Conservation (phyloP, 805 yeast species). For the Aciculoconidium aculeatum region DNA sequence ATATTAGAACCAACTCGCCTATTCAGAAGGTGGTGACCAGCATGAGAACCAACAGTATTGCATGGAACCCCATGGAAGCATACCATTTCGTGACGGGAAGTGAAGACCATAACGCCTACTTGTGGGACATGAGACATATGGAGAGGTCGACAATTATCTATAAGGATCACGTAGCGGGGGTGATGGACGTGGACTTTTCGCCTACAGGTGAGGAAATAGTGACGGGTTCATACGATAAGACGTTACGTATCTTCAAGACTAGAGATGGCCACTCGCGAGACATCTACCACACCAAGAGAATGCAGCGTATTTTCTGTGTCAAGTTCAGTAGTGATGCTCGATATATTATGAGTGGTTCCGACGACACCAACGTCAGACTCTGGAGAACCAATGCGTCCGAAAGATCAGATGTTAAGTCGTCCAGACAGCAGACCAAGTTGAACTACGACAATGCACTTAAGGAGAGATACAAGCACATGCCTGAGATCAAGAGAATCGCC, state of each 20-base stretch:
- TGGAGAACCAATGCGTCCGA: constrained; percentile 91
- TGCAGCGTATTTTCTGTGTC: constrained; percentile 89
- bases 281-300: constrained; percentile 92
- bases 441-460: constrained; percentile 90
- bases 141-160: constrained; percentile 73
- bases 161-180: constrained; percentile 95
- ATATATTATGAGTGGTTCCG: constrained; percentile 86
- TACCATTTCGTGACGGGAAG: constrained; percentile 85
- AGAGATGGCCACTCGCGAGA: constrained; percentile 91
- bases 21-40: constrained; percentile 83
- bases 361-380: constrained; percentile 89
- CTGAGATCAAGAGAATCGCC: constrained; percentile 84
- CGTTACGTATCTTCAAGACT: constrained; percentile 72
- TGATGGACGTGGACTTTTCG: constrained; percentile 88
- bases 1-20: constrained; percentile 84
- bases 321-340: constrained; percentile 84
- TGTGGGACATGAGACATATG: constrained; percentile 96
- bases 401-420: constrained; percentile 72
- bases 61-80: constrained; percentile 99
- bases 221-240: constrained; percentile 92
- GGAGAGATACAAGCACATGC: constrained; percentile 92
- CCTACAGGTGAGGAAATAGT: constrained; percentile 97
- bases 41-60: constrained; percentile 76
- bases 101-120: constrained; percentile 92
- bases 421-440: constrained; percentile 72